phyloP scores from a whole-genome alignment of 78 protist genomes.

The Planoprotostelium fungivorum region DNA sequence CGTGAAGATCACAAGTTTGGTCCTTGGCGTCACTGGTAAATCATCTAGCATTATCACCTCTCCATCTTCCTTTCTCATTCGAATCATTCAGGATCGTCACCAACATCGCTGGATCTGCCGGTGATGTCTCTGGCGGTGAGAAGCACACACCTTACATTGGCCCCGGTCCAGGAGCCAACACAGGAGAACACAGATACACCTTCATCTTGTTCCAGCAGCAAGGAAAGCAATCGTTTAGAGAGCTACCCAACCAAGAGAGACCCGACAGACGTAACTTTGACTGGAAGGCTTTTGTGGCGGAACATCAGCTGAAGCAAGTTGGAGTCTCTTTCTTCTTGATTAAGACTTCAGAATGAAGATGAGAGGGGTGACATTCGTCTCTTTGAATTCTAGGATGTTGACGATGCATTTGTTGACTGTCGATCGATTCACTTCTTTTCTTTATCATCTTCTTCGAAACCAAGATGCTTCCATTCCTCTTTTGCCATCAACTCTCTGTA shows the following conservation, averaged over 20 bases:
- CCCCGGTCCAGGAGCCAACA: not conserved
- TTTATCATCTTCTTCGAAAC: not conserved
- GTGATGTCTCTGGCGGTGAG: not conserved
- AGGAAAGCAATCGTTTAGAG: not conserved
- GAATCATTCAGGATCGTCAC: not conserved
- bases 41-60: no score
- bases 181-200: not conserved
- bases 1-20: not conserved
- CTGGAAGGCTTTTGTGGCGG: not conserved
- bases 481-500: not conserved
- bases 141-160: not conserved
- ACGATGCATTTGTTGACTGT: no score
- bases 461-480: not conserved
- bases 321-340: not conserved
- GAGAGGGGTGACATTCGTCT: no score
- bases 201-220: not conserved
- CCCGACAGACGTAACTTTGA: not conserved
- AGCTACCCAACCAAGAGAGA: not conserved
- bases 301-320: not conserved
- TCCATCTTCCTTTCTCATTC: no score
- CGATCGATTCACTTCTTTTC: no score
- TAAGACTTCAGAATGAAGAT: no score
- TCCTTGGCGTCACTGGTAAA: not conserved
- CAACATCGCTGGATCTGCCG: not conserved
- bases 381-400: no score